phyloP scores from a whole-genome alignment of 352 stramenopile species.

The Globisporangium middletonii region DNA sequence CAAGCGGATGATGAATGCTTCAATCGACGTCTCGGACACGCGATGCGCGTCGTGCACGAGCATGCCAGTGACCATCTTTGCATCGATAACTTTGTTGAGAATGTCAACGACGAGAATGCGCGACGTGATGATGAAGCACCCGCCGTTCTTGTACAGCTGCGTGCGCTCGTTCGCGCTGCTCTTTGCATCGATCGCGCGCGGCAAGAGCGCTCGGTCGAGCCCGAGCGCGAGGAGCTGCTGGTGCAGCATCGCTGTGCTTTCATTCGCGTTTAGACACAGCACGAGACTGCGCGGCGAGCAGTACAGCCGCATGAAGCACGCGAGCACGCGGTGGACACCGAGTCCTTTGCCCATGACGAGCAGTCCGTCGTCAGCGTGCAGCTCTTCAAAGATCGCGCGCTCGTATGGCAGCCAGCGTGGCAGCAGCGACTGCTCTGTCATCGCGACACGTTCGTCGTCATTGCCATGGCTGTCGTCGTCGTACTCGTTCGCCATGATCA shows the following conservation, averaged over 20 bases:
- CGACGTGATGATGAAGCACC: conserved; percentile 93
- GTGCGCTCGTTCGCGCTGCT: conserved; percentile 66
- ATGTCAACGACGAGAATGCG: conserved; percentile 97
- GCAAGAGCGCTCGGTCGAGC: conserved; percentile 80
- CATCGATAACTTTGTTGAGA: conserved; percentile 79
- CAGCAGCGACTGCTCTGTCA: conserved; percentile 13
- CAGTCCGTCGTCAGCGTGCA: conserved; percentile 85
- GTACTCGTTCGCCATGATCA: background rate
- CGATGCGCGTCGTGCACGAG: conserved; percentile 92
- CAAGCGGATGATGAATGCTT: conserved; percentile 96
- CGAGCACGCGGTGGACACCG: conserved; percentile 80
- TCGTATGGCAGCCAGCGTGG: conserved; percentile 74
- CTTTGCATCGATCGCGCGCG: conserved; percentile 60
- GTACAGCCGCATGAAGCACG: conserved; percentile 91
- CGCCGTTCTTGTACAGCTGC: conserved; percentile 90
- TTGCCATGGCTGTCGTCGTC: background rate
- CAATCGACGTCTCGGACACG: conserved; percentile 92
- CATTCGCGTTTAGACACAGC: conserved; percentile 91
- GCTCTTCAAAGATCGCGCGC: conserved; percentile 57
- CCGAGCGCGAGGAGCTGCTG: conserved; percentile 87
- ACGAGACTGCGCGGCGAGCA: conserved; percentile 75
- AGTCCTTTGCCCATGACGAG: conserved; percentile 91
- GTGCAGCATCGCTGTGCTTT: conserved; percentile 71
- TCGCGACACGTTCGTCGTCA: background rate
- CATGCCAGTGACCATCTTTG: conserved; percentile 86